phyloP scores from a whole-genome alignment of 345 rosid genomes.

The Melastoma malabathricum region DNA sequence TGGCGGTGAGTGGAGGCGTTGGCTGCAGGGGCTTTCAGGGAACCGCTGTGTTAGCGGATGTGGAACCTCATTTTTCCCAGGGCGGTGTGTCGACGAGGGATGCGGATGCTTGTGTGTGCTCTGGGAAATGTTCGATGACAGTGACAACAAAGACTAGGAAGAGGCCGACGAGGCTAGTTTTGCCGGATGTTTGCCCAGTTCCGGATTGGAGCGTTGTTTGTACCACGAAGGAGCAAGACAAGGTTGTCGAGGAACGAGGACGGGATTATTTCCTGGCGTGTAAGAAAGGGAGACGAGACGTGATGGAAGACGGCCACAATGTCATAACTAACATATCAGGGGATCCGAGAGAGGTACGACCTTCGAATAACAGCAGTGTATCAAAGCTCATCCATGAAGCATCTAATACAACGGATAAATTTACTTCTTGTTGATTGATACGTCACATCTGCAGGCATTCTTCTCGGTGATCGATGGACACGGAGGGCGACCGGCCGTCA shows the following conservation, averaged over 20 bases:
- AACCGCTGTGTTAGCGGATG: neutral
- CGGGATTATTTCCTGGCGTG: constrained; percentile 24
- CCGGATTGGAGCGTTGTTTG: constrained; percentile 1
- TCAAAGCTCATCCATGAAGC: no score
- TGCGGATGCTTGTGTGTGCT: no score
- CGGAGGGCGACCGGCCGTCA: constrained; percentile 33
- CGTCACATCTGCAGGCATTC: constrained; percentile 15
- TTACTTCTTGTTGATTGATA: no score
- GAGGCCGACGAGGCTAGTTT: constrained; percentile 30
- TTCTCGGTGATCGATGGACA: constrained; percentile 45
- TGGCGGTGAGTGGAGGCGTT: neutral
- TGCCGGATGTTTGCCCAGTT: constrained; percentile 15
- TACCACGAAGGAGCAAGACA: constrained; percentile 10
- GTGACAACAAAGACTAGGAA: constrained; percentile 12
- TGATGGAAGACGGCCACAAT: constrained; percentile 36
- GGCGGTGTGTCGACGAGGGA: no score
- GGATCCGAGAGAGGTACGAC: constrained; percentile 29
- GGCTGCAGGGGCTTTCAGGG: constrained; percentile 1
- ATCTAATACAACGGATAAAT: neutral
- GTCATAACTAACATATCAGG: constrained; percentile 24
- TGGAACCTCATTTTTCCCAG: no score
- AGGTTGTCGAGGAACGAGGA: constrained; percentile 25
- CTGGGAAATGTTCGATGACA: neutral
- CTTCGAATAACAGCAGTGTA: neutral
- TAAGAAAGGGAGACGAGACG: constrained; percentile 35